Conservation (phyloP, 345 rosid genomes). For the Syzygium oleosum region DNA sequence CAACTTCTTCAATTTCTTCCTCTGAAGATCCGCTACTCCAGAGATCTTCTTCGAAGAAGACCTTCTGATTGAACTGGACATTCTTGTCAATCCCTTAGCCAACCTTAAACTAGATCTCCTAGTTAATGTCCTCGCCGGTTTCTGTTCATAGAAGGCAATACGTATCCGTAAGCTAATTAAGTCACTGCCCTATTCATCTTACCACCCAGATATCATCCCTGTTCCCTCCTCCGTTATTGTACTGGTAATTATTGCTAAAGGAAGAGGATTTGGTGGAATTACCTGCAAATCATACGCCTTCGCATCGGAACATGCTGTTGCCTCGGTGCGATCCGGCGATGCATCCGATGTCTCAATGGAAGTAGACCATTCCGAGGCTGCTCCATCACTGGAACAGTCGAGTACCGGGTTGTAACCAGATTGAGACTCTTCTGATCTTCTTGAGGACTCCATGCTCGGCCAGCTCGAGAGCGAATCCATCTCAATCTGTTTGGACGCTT, state of each 20-base stretch:
- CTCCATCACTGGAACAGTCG: conserved; percentile 22
- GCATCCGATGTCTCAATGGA: conserved; percentile 20
- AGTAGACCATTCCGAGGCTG: conserved; percentile 22
- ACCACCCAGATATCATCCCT: background rate
- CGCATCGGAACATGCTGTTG: conserved; percentile 16
- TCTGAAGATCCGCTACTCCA: conserved; percentile 24
- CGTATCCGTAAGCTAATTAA: background rate
- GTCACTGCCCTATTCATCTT: background rate
- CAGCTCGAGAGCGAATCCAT: conserved; percentile 21
- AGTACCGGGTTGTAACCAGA: conserved; percentile 5
- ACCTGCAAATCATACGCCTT: conserved; percentile 31
- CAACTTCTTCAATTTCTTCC: conserved; percentile 34
- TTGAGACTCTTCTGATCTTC: conserved; percentile 11
- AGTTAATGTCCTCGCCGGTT: conserved; percentile 17
- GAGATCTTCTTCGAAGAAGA: conserved; percentile 29
- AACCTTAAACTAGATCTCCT: conserved; percentile 28
- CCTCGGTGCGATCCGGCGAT: conserved; percentile 21
- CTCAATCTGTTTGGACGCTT: background rate
- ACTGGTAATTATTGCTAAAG: background rate
- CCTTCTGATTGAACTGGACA: conserved; percentile 46
- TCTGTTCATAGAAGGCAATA: conserved; percentile 24
- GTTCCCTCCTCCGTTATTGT: background rate
- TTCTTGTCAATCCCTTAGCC: conserved; percentile 29
- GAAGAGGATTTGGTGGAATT: conserved; percentile 3
- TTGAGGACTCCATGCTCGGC: conserved; percentile 23